phyloP scores from a whole-genome alignment of 148 eudicot species.

The Persicaria tinctoria region DNA sequence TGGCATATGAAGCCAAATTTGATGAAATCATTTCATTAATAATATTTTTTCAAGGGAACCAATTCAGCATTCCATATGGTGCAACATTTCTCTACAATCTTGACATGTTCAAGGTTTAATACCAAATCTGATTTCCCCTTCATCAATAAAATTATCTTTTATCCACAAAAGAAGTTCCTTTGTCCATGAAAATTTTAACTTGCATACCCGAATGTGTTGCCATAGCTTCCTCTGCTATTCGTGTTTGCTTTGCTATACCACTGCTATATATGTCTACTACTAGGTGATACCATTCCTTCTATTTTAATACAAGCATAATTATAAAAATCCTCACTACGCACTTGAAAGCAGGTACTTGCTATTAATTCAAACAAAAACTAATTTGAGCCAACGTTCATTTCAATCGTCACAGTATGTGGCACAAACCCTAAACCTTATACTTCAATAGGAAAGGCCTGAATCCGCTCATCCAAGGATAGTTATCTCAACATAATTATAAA shows the following conservation, averaged over 20 bases:
- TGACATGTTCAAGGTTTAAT: too few relatives aligned
- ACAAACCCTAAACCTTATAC: background rate
- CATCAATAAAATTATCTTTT: background rate
- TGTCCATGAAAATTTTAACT: background rate
- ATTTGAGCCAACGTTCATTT: background rate
- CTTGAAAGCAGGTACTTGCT: background rate
- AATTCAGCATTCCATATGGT: background rate
- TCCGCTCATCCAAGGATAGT: too few relatives aligned
- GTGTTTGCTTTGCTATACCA: background rate
- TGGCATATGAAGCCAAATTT: background rate
- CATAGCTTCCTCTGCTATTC: background rate
- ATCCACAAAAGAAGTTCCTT: background rate
- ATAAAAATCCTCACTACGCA: background rate
- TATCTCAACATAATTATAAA: too few relatives aligned
- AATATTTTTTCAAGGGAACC: background rate
- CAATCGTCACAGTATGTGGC: background rate
- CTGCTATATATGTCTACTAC: too few relatives aligned
- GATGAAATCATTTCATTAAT: too few relatives aligned
- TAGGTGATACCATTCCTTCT: too few relatives aligned
- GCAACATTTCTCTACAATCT: too few relatives aligned
- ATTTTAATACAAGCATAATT: background rate
- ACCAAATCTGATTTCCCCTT: background rate
- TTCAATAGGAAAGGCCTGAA: too few relatives aligned
- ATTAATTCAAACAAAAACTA: background rate
- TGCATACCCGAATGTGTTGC: background rate